Conservation (phyloP, 805 yeast species). For the Ogataea neopini region DNA sequence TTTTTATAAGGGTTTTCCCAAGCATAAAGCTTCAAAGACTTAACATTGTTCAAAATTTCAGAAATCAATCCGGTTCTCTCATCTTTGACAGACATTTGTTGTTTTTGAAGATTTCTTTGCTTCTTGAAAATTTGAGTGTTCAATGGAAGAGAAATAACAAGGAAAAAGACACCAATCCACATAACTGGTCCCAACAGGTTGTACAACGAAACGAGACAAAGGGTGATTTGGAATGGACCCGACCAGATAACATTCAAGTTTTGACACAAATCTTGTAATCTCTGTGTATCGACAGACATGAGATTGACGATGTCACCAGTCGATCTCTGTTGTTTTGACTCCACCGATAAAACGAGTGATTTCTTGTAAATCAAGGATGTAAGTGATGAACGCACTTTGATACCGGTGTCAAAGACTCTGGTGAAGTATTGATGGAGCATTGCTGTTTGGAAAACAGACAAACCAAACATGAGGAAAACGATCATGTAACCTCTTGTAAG, state of each 20-base stretch:
- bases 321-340: constrained; percentile 66
- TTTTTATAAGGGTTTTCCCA: constrained; percentile 90
- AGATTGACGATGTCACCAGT: constrained; percentile 94
- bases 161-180: constrained; percentile 92
- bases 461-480: constrained; percentile 70
- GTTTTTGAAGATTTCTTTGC: constrained; percentile 73
- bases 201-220: constrained; percentile 75
- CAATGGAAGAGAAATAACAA: constrained; percentile 76
- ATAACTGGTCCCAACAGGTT: constrained; percentile 79
- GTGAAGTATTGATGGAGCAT: constrained; percentile 78
- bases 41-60: constrained; percentile 88
- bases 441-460: constrained; percentile 76
- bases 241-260: constrained; percentile 84
- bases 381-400: constrained; percentile 70
- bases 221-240: constrained; percentile 82
- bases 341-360: constrained; percentile 67
- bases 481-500: constrained; percentile 74
- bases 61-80: constrained; percentile 86
- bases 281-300: constrained; percentile 92
- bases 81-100: constrained; percentile 89
- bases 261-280: constrained; percentile 80
- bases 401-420: constrained; percentile 72
- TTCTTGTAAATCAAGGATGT: constrained; percentile 69
- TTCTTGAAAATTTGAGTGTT: constrained; percentile 67
- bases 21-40: constrained; percentile 88